Percentiles rank a stretch among this genome's conserved stretches.
These are phyloP conservation scores for Talaromyces sp. DNA, from an alignment of 2,329 filamentous ascomycete species.

Conservation along the genomic window DNA sequence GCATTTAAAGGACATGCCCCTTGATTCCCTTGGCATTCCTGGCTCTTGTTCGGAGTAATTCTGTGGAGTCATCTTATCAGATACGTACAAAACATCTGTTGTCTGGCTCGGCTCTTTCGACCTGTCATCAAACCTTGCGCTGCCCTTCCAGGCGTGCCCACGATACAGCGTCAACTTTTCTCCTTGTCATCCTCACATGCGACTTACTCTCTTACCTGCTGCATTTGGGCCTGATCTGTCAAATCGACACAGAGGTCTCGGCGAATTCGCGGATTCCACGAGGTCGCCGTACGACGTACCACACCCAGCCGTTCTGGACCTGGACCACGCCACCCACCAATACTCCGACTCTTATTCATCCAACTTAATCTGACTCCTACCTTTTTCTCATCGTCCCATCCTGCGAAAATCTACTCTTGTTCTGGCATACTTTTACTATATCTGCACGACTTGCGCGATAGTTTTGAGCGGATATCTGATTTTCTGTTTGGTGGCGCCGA, in stretches of 20 bases:
- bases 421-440: neutral
- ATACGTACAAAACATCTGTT: neutral
- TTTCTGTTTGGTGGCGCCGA: neutral
- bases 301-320: neutral
- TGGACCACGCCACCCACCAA: conserved; percentile 12
- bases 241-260: neutral
- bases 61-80: neutral
- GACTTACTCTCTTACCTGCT: neutral
- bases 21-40: conserved; percentile 5
- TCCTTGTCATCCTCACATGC: neutral
- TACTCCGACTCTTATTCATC: neutral
- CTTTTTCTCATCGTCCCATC: neutral
- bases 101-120: conserved; percentile 1
- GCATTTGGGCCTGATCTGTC: neutral
- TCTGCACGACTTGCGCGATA: neutral
- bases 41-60: neutral
- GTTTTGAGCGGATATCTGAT: neutral
- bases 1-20: neutral
- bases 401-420: neutral
- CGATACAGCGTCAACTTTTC: neutral
- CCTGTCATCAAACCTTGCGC: neutral
- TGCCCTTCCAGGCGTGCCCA: neutral
- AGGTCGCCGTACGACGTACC: conserved; percentile 4
- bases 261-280: conserved; percentile 4
- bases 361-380: neutral